Base-by-base conservation (phyloP, 306 rosid species). In the Clitoria ternatea region DNA sequence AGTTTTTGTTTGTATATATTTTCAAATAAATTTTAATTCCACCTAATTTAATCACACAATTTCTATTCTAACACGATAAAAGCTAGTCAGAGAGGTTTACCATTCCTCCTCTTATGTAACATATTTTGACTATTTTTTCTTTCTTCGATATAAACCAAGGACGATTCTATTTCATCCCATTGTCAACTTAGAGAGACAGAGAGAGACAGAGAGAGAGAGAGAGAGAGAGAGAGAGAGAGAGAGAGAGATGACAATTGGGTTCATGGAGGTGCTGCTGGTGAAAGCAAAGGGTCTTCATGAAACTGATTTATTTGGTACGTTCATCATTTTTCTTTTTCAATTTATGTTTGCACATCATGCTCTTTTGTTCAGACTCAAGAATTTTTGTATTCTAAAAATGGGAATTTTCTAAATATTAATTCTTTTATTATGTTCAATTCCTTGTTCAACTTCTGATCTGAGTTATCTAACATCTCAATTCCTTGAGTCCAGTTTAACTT, bases 231-330 rank as follows among this genome's bases (percentile, higher is more conserved):
- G 20, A 42, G 15, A 12, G 10, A 45, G 27, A 56, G 11, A 33
- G 15, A 69, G 29, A 77, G 57, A 69, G 2, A 82, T 82, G 82
- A 37, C 85, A 18, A 69, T 77, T 63, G 85, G 85, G 24, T 32
- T 62, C 10, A 77, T 82, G 85, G 85, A 82, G 37, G 85, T 82
- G 53, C n/a, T 37, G 68, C 43, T 82, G 11, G 33, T 77, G 9
- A 82, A 73, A 49, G 85, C 92, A 9, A 93, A 85, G 79, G 89
- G 84, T 3, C 90, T 93, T 72, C 83, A 77, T 24, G 79, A 80
- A 45, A 42, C 72, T 8, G 92, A 93, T 84, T 22, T 89, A 42
- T 43, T 89, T 30, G 94, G 98, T 92, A 81, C 19, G 20, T 17
- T 2, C 6, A 6, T 5, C 24, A 18, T 12, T 48, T 66, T 11